Conservation (phyloP, 2,329 filamentous ascomycete genomes). For the Fusarium algeriense region DNA sequence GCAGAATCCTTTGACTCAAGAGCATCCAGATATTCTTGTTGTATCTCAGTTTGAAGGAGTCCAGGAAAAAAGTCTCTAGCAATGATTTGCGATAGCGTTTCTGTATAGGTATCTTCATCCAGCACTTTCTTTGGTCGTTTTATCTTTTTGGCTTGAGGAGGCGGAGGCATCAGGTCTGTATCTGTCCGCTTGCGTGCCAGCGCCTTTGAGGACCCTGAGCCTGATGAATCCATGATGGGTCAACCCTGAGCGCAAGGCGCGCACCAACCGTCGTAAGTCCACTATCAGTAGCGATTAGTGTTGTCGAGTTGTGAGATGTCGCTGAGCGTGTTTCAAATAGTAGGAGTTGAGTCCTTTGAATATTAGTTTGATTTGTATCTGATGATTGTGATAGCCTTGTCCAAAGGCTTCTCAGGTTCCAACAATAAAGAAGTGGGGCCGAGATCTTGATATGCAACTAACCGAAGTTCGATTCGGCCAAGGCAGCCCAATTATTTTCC, state of each 20-base stretch:
- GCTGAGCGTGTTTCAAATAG: neutral
- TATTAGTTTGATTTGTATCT: conserved; percentile 1
- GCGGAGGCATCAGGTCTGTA: conserved; percentile 83
- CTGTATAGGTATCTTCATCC: conserved; percentile 93
- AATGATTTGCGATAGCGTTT: conserved; percentile 92
- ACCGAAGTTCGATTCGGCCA: conserved; percentile 24
- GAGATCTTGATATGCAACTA: conserved; percentile 43
- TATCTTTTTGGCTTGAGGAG: conserved; percentile 86
- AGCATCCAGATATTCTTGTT: conserved; percentile 93
- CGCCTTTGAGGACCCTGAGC: conserved; percentile 61
- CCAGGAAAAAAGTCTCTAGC: conserved; percentile 97
- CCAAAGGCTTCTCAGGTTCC: neutral
- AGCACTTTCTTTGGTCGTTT: conserved; percentile 90
- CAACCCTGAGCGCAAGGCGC: neutral
- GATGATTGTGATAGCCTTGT: neutral
- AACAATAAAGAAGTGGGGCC: conserved; percentile 24
- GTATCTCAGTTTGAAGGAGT: conserved; percentile 84
- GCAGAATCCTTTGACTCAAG: conserved; percentile 84
- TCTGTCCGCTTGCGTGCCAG: conserved; percentile 78
- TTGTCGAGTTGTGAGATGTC: neutral
- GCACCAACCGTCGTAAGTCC: neutral
- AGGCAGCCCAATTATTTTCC: neutral
- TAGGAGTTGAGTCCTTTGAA: neutral
- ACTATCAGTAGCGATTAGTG: neutral
- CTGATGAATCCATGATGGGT: conserved; percentile 53